phyloP scores from a whole-genome alignment of 129 eudicot genomes.

The Helichrysum umbraculigerum region DNA sequence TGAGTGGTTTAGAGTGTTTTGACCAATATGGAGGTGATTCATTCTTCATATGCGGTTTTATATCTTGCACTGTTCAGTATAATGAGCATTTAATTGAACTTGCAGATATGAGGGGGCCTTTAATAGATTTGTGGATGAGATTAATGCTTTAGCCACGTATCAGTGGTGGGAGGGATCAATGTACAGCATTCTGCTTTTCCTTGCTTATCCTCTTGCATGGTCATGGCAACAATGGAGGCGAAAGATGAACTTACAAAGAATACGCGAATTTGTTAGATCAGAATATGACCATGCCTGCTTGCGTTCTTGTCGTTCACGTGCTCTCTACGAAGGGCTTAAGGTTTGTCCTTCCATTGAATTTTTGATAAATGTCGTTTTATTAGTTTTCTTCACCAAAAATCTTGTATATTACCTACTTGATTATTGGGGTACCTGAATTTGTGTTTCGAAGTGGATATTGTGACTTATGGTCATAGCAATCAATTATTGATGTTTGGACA shows the following conservation, averaged over 20 bases:
- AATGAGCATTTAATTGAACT: conserved; percentile 11
- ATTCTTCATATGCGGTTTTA: background rate
- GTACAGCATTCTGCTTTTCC: conserved; percentile 66
- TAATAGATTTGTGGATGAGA: conserved; percentile 84
- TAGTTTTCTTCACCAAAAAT: background rate
- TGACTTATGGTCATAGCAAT: background rate
- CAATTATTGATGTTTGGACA: background rate
- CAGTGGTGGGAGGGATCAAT: conserved; percentile 99
- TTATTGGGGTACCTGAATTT: background rate
- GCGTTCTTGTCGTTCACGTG: conserved; percentile 98
- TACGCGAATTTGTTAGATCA: conserved; percentile 92
- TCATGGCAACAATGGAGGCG: conserved; percentile 99
- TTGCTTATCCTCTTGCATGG: conserved; percentile 95
- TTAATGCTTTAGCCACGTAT: conserved; percentile 73
- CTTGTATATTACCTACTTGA: background rate
- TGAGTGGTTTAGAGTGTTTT: background rate
- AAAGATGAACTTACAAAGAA: conserved; percentile 72
- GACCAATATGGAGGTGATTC: background rate
- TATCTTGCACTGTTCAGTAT: conserved; percentile 1
- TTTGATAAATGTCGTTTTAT: background rate
- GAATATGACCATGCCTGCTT: conserved; percentile 98
- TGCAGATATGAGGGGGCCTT: conserved; percentile 95
- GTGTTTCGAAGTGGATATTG: background rate
- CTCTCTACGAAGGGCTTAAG: conserved; percentile 96
- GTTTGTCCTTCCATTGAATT: conserved; percentile 33